Evolutionary conservation across 768 basidiomycete species (phyloP), one percentile per base, ranked within the genome.

Genomic region (Lentinula aciculospora): DNA sequence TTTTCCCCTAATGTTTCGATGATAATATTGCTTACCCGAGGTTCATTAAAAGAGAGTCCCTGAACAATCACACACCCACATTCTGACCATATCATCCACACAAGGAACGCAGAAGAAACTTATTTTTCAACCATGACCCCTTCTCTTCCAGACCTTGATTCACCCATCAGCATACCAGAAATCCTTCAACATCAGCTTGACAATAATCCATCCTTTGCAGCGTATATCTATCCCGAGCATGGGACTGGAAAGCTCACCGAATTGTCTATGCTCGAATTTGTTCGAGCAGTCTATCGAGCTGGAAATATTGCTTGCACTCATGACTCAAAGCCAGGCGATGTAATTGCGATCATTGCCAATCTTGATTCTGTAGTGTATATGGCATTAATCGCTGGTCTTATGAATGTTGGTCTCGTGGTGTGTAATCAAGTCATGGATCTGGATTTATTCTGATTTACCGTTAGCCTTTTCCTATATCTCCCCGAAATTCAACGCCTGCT

Each of bases 401-500:
- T 37, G n/a, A 57, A 59, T 10, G 62, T 67, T 19, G 67, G 67
- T 23, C 53, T 60, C 27, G 60, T 65, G 39, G 66, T 67, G 47
- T 10, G 54, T 10, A 13, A 25, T 36, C 21, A 23, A 1, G 13
- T 27, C 27, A 15, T 53, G 4, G 9, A 10, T 3, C 10, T 4
- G 15, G 17, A 10, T 34, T 45, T 17, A 21, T 12, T 36, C 25
- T 39, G 10, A 23, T 59, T 56, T 56, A 28, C n/a, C 58, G 9
- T 53, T 21, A 77, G 77, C 75, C 76, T 15, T 74, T 72, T 58
- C 70, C 71, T 0, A 76, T 77, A 31, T 76, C 73, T 10, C 72
- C 73, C 25, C 69, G 74, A 9, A 73, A 73, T 51, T 70, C 75
- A 0, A 63, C 74, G 1, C 67, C 66, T 3, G 76, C 70, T 0